Evolutionary conservation across 148 eudicot species (phyloP), one percentile per base, ranked within the genome.

Genomic region (Simmondsia chinensis): DNA sequence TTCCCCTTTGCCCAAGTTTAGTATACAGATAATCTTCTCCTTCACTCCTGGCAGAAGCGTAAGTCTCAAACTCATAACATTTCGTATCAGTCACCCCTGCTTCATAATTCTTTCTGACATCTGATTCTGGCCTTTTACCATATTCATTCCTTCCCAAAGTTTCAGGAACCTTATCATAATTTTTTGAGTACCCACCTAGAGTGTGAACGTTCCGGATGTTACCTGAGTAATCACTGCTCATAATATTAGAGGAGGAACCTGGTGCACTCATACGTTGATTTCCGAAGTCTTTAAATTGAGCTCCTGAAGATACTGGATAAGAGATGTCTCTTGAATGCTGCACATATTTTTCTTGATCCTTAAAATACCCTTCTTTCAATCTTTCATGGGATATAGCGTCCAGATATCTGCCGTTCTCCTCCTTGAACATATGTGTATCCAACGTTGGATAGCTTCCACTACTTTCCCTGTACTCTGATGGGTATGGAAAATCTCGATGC

Each of bases 241-340:
- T 30, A 24, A 56, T 19, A 50, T 54, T 60, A 6, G 70, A 50
- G 33, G 80, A 66, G 21, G 60, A 38, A 42, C 59, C 35, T 23
- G 50, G 43, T 27, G 15, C 50, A 52, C 50, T 52, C 51, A 54
- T 63, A 22, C 50, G 47, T 49, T 61, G 24, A 52, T 45, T 16
- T 20, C 44, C 59, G 43, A 18, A 41, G 43, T 69, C 71, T 38
- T 52, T 68, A 20, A 39, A 22, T 43, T 57, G 52, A 60, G 63
- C 43, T 28, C 28, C 15, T 1, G 60, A 48, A 30, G 56, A 18
- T 7, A 34, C 32, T 21, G 42, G 26, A 48, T 64, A 55, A 21
- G 52, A 33, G 14, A 12, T 33, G 6, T 63, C 63, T 43, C 53
- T 58, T 5, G 63, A 32, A 48, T 52, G 39, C 39, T 57, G 30